These are phyloP conservation scores for Penicillium canescens DNA, from an alignment of 495 filamentous ascomycete species.

Conservation along the genomic window DNA sequence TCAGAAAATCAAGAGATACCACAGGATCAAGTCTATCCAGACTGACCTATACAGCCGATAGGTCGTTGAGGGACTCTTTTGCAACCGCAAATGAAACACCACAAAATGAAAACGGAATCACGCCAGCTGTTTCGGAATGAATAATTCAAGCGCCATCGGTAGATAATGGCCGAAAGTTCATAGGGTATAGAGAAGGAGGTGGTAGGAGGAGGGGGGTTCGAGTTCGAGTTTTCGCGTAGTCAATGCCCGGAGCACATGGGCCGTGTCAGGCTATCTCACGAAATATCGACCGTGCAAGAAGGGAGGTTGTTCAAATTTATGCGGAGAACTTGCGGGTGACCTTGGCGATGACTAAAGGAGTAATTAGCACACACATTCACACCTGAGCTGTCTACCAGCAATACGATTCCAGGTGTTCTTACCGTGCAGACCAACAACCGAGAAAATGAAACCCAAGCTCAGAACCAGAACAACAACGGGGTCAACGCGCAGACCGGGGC, in stretches of 20 bases:
- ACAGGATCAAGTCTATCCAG: conserved; percentile 4
- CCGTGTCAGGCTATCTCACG: neutral
- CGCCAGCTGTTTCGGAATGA: conserved; percentile 17
- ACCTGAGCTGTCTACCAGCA: neutral
- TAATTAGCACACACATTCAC: conserved; percentile 17
- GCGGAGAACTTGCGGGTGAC: conserved; percentile 85
- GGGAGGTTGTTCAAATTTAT: conserved; percentile 21
- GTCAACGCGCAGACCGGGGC: conserved; percentile 92
- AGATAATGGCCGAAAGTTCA: conserved; percentile 23
- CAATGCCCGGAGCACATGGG: conserved; percentile 3
- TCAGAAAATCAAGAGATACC: neutral
- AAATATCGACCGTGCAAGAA: conserved; percentile 1
- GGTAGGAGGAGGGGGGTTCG: conserved; percentile 2
- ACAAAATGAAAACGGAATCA: conserved; percentile 25
- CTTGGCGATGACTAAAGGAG: conserved; percentile 85
- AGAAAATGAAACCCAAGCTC: conserved; percentile 96
- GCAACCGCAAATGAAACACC: conserved; percentile 29
- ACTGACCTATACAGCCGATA: conserved; percentile 44
- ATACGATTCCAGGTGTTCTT: conserved; percentile 28
- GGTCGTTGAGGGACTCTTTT: conserved; percentile 28
- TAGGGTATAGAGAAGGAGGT: conserved; percentile 31
- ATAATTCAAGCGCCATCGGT: conserved; percentile 14
- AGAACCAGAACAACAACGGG: conserved; percentile 95
- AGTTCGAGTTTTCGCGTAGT: neutral
- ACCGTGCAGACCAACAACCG: conserved; percentile 96